Evolutionary conservation across 2,329 filamentous ascomycete species (phyloP), one percentile per base, ranked within the genome.

Genomic region (Trichoderma sp.): DNA sequence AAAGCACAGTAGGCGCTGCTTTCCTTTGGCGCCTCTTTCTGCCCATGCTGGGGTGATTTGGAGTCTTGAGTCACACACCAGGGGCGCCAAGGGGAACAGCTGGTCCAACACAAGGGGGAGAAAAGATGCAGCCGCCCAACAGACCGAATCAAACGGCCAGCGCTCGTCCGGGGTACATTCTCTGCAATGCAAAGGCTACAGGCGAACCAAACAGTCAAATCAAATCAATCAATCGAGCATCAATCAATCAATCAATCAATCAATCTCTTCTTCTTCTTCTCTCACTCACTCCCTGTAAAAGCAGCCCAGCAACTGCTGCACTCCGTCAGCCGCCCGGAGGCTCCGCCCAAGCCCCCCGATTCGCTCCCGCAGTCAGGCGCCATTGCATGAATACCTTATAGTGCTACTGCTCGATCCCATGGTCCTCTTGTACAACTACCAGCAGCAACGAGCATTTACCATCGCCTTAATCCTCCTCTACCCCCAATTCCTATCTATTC

Each of bases 311-410:
- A 43, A 43, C 32, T 34, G 5, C 39, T 43, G 18, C 39, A 43
- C 52, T 65, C 51, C 37, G 34, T 65, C 51, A 46, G 61, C 52
- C 61, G 63, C 54, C 51, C 63, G 63, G 54, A 58, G 26, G 52
- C 63, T 66, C 63, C 52, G 63, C 63, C 52, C 63, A n/a, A 16
- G 13, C 39, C 16, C 61, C 61, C 68, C 68, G 61, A 69, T 69
- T 69, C 39, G 68, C 63, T 69, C 68, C 68, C 68, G 61, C 63
- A 39, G 16, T 69, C 63, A 67, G 68, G 68, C 63, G 63, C 56
- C 68, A 61, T 56, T 67, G 68, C 59, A 69, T 61, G 56, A 30
- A 30, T 30, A 5, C 28, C n/a, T n/a, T n/a, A n/a, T n/a, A n/a
- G n/a, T n/a, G n/a, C n/a, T n/a, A n/a, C n/a, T n/a, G n/a, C 14